These are phyloP conservation scores for Myxozyma sirexii DNA, from an alignment of 805 yeast species.

Conservation along the genomic window DNA sequence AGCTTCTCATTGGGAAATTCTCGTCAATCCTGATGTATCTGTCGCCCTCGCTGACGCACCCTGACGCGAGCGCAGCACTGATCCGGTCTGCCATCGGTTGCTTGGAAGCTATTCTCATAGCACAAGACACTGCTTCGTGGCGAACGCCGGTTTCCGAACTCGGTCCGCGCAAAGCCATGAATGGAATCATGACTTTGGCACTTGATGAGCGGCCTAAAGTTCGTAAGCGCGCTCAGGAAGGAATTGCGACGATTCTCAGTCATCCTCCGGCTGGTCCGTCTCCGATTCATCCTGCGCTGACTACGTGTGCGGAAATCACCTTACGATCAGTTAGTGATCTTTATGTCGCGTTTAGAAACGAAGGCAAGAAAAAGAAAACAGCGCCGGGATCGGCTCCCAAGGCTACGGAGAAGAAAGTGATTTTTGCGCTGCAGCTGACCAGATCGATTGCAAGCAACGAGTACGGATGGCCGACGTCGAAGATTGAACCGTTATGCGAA, in stretches of 20 bases:
- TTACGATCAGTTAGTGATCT: conserved; percentile 56
- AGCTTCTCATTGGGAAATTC: conserved; percentile 72
- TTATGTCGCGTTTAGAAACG: conserved; percentile 43
- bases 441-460: conserved; percentile 63
- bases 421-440: conserved; percentile 79
- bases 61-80: conserved; percentile 75
- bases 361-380: conserved; percentile 44
- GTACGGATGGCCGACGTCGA: conserved; percentile 78
- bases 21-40: conserved; percentile 74
- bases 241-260: conserved; percentile 64
- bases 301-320: conserved; percentile 67
- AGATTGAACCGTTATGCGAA: conserved; percentile 74
- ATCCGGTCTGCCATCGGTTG: conserved; percentile 84
- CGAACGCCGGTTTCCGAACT: conserved; percentile 41
- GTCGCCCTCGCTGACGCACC: conserved; percentile 70
- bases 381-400: conserved; percentile 36
- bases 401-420: conserved; percentile 46
- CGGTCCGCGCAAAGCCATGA: conserved; percentile 74
- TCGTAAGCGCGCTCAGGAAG: conserved; percentile 91
- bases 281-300: conserved; percentile 76
- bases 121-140: conserved; percentile 86
- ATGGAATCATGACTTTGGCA: conserved; percentile 74
- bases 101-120: conserved; percentile 72
- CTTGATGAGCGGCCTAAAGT: conserved; percentile 88
- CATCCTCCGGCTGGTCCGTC: conserved; percentile 78